Evolutionary conservation across 345 rosid species (phyloP).

Genomic region (Jatropha curcas): DNA sequence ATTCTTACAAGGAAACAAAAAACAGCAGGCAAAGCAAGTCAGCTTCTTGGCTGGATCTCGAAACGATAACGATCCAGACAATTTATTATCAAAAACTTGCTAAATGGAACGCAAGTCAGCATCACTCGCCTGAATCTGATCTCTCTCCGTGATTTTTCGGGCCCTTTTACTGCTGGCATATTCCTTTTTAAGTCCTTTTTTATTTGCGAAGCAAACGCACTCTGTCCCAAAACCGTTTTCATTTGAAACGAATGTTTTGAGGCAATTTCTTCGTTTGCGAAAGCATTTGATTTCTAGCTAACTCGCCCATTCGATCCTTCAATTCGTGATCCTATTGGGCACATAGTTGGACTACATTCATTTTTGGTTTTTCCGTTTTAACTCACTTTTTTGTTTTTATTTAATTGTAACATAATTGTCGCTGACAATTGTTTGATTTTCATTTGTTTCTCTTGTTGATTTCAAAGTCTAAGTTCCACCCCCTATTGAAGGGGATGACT

Average conservation of each 20-base stretch:
- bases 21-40: constrained; percentile 35
- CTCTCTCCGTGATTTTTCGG: constrained; percentile 30
- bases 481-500: no score
- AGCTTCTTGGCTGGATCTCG: constrained; percentile 50
- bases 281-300: constrained; percentile 20
- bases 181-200: background rate
- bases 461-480: no score
- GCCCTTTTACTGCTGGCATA: constrained; percentile 48
- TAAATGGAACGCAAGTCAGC: constrained; percentile 26
- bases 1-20: background rate
- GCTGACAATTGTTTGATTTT: no score
- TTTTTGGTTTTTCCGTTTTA: no score
- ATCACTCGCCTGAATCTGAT: constrained; percentile 56
- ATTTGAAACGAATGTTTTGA: constrained; percentile 34
- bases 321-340: constrained; percentile 30
- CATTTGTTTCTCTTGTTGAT: no score
- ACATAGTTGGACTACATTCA: constrained; percentile 46
- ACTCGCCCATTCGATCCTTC: constrained; percentile 34
- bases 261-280: constrained; percentile 69
- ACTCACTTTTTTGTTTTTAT: no score
- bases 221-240: constrained; percentile 42
- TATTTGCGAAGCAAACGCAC: constrained; percentile 44
- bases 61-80: constrained; percentile 20
- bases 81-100: constrained; percentile 32
- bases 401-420: no score